Percentiles rank a stretch among this genome's conserved stretches.
These are phyloP conservation scores for Paxillus rubicundulus DNA, from an alignment of 768 basidiomycete species.

Conservation along the genomic window DNA sequence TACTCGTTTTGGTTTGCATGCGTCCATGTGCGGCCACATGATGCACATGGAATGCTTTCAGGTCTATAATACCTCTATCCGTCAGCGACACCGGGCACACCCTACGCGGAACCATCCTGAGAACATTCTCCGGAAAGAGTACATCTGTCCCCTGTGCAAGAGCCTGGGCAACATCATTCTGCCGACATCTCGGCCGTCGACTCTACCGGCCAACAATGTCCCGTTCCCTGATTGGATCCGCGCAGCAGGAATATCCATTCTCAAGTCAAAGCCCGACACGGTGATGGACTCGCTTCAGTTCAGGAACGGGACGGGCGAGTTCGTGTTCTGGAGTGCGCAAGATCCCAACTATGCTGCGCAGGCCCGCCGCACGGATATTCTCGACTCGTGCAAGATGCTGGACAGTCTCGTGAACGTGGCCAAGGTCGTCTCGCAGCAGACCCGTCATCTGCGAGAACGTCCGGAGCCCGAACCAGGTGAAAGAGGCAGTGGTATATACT, in stretches of 20 bases:
- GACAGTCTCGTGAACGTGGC: conserved; percentile 81
- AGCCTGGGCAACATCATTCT: conserved; percentile 92
- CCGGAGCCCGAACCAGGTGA: conserved; percentile 69
- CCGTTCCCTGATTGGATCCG: conserved; percentile 90
- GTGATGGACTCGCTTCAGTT: conserved; percentile 71
- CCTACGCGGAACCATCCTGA: conserved; percentile 93
- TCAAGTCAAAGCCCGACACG: conserved; percentile 78
- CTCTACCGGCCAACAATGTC: conserved; percentile 43
- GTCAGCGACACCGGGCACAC: conserved; percentile 84
- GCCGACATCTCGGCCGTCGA: conserved; percentile 62
- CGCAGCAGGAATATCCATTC: conserved; percentile 81
- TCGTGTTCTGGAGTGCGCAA: conserved; percentile 86
- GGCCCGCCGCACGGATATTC: conserved; percentile 50
- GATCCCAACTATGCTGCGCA: conserved; percentile 65
- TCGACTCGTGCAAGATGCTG: conserved; percentile 75
- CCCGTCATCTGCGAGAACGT: conserved; percentile 75
- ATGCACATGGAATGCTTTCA: conserved; percentile 97
- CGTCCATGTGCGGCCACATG: conserved; percentile 91
- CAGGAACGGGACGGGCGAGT: conserved; percentile 80
- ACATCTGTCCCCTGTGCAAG: conserved; percentile 96
- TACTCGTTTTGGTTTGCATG: conserved; percentile 81
- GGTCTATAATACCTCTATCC: conserved; percentile 82
- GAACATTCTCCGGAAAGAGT: conserved; percentile 89
- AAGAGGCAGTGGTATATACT: conserved; percentile 80
- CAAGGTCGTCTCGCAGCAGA: conserved; percentile 81